These are phyloP conservation scores for Fragaria nilgerrensis DNA, from an alignment of 306 rosid genomes.

Conservation along the genomic window DNA sequence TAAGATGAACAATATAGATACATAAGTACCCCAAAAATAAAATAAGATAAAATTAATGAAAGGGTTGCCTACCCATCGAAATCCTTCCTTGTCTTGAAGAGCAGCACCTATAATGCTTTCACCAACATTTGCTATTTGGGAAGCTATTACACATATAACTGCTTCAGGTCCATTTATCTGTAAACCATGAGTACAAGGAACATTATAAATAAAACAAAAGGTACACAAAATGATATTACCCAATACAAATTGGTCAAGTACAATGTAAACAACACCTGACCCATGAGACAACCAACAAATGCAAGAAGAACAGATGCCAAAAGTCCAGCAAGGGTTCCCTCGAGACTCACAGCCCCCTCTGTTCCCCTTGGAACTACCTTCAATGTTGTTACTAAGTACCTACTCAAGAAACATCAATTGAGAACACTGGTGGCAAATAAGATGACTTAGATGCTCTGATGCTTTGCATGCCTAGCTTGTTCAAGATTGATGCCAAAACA, in stretches of 20 bases:
- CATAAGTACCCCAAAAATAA: background rate
- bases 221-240: background rate
- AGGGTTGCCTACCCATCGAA: constrained; percentile 67
- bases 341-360: constrained; percentile 94
- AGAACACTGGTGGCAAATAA: background rate
- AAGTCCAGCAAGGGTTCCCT: constrained; percentile 94
- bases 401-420: constrained; percentile 31
- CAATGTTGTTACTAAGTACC: constrained; percentile 89
- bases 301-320: constrained; percentile 76
- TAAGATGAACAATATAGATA: background rate
- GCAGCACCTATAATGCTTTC: constrained; percentile 96
- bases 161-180: constrained; percentile 69
- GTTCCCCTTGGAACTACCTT: constrained; percentile 97
- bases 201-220: background rate
- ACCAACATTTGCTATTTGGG: constrained; percentile 94
- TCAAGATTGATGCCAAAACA: background rate
- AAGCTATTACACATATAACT: constrained; percentile 74
- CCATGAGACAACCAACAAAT: constrained; percentile 52
- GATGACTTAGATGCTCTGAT: background rate
- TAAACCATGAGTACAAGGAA: constrained; percentile 15
- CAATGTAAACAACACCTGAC: constrained; percentile 56
- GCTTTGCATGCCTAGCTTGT: background rate
- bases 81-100: constrained; percentile 94
- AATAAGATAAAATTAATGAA: constrained; percentile 3
- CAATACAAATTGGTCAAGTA: constrained; percentile 5